Evolutionary conservation across 345 rosid genomes (phyloP), one percentile per base, ranked within the genome.

Genomic region (Pelargonium nanum): DNA sequence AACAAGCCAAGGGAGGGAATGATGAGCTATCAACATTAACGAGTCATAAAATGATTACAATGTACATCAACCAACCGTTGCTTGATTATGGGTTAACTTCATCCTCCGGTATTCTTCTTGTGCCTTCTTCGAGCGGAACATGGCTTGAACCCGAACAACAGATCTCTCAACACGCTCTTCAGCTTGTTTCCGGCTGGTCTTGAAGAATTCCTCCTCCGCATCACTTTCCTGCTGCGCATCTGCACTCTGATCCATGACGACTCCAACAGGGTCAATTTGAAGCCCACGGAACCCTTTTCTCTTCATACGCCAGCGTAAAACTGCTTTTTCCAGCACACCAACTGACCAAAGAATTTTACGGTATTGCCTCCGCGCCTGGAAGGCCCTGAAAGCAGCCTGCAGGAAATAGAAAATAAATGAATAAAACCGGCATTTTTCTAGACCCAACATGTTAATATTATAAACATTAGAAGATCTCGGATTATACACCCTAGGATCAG

Each of bases 121-220:
- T 58, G 99, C 97, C 68, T 87, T 79, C 91, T 79, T 93, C 60
- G 99, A 93, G 45, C 97, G 88, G 70, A 93, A 89, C 96, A 93
- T 84, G 57, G 96, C 78, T 70, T 93, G 97, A 28, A 93, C 96
- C 21, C 78, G 72, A n/a, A 84, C 77, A 28, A 87, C 97, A 13
- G 97, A 81, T 69, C 82, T 89, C 82, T 83, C 96, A 0, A 85
- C 77, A 59, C 99, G 92, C 69, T 89, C 97, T 70, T 85, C 92
- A 4, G 96, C 96, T 71, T 93, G 99, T 74, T 79, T 81, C 53
- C 81, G 84, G 67, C 97, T 84, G 61, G 77, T 64, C 78, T 62
- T 71, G 75, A 76, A 89, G 71, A 87, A 93, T 69, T 81, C 99
- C 67, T 87, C 94, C 74, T 77, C 90, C 6, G 59, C 0, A 45